phyloP scores from a whole-genome alignment of 1,139 yeast species.

The Suhomyces bokatorum region DNA sequence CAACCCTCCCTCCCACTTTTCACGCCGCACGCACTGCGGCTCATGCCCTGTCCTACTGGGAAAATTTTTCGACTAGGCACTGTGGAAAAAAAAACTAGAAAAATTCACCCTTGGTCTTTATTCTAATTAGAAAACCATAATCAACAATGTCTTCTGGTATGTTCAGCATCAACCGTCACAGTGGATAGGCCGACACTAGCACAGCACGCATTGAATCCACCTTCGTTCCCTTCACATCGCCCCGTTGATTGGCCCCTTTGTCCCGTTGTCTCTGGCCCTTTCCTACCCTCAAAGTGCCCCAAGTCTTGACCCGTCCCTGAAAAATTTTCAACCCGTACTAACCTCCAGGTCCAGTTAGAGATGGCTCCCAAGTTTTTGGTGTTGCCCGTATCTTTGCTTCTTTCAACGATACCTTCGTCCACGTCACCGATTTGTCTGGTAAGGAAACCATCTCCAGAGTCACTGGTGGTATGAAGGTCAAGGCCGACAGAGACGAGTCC shows the following conservation, averaged over 20 bases:
- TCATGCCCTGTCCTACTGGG: conserved; percentile 7
- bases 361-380: conserved; percentile 99
- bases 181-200: neutral
- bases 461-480: conserved; percentile 99
- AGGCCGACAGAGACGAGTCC: conserved; percentile 99
- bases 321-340: conserved; percentile 17
- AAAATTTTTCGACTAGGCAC: conserved; percentile 15
- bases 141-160: conserved; percentile 25
- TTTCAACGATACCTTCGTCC: conserved; percentile 99
- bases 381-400: conserved; percentile 99
- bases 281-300: neutral
- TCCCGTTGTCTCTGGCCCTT: neutral
- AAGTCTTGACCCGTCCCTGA: neutral
- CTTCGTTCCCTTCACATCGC: neutral
- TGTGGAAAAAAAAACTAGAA: conserved; percentile 14
- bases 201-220: neutral
- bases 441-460: conserved; percentile 99
- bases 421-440: conserved; percentile 99
- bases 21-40: conserved; percentile 13
- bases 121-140: conserved; percentile 25
- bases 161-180: conserved; percentile 8
- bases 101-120: conserved; percentile 17
- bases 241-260: neutral
- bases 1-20: neutral
- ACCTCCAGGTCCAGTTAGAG: conserved; percentile 76